A percentile compares a stretch with the other conserved stretches of the same genome.
These are phyloP conservation scores for Irpex rosettiformis DNA, from an alignment of 1,284 basidiomycete genomes.

Conservation along the genomic window DNA sequence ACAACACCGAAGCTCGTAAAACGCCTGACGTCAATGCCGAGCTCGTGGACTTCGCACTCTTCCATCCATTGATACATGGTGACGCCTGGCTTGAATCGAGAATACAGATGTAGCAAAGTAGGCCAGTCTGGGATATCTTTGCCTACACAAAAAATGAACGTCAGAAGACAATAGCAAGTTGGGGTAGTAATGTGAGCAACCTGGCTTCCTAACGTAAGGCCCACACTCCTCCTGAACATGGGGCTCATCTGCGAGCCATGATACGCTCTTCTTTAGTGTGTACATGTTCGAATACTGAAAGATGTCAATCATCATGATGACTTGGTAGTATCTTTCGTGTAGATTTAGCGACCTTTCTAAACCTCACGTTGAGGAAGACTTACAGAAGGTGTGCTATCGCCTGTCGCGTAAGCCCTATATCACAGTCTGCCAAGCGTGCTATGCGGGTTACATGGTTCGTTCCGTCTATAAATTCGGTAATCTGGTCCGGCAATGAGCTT, in stretches of 20 bases:
- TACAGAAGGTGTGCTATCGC: slow-evolving; percentile 92
- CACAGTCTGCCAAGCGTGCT: slow-evolving; percentile 89
- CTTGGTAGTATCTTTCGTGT: slow-evolving; percentile 79
- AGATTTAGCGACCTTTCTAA: not conserved
- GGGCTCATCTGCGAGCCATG: slow-evolving; percentile 80
- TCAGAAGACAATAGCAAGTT: slow-evolving; percentile 1
- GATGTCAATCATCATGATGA: slow-evolving; percentile 93
- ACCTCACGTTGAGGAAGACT: slow-evolving; percentile 26
- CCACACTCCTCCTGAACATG: slow-evolving; percentile 88
- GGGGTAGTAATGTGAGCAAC: slow-evolving; percentile 32
- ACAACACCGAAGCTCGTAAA: slow-evolving; percentile 99
- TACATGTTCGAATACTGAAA: slow-evolving; percentile 99
- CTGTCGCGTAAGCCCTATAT: slow-evolving; percentile 78
- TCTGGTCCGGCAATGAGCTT: slow-evolving; percentile 34
- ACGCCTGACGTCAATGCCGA: slow-evolving; percentile 87
- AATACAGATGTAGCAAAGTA: slow-evolving; percentile 80
- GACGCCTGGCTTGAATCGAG: slow-evolving; percentile 79
- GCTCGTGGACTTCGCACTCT: slow-evolving; percentile 61
- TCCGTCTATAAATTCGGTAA: slow-evolving; percentile 84
- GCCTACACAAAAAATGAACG: slow-evolving; percentile 1
- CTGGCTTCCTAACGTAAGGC: slow-evolving; percentile 79
- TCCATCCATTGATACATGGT: slow-evolving; percentile 92
- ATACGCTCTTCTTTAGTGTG: slow-evolving; percentile 79
- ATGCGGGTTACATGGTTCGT: slow-evolving; percentile 90
- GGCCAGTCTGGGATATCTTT: slow-evolving; percentile 70